phyloP scores from a whole-genome alignment of 192 early-diverging fungal genomes.

The Diversispora epigaea region DNA sequence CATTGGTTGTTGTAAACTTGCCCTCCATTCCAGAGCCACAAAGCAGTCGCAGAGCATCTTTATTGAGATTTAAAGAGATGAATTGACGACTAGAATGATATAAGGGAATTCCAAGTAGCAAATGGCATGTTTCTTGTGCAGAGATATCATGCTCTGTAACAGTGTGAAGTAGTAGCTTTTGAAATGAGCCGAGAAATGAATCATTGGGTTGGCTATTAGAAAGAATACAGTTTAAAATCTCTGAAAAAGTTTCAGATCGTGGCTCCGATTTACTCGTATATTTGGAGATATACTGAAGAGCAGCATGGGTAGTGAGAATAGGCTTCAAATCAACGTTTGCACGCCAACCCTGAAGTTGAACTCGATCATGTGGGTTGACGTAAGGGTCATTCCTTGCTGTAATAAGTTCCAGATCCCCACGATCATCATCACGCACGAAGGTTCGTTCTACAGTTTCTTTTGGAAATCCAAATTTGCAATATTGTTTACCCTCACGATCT shows the following conservation, averaged over 20 bases:
- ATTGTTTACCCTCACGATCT: neutral
- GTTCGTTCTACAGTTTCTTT: neutral
- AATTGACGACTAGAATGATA: slow-evolving; percentile 5
- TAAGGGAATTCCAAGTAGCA: neutral
- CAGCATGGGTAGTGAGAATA: neutral
- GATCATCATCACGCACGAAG: neutral
- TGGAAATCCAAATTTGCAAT: neutral
- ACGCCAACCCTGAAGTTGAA: slow-evolving; percentile 6
- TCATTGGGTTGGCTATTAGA: neutral
- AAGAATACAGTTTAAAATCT: neutral
- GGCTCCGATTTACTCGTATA: no score
- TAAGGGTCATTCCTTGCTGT: slow-evolving; percentile 11
- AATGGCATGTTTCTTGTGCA: slow-evolving; percentile 7
- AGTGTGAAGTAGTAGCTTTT: slow-evolving; percentile 1
- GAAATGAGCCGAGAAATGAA: neutral
- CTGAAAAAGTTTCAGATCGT: neutral
- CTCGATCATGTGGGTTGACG: no score
- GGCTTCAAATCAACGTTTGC: slow-evolving; percentile 21
- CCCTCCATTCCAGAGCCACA: neutral
- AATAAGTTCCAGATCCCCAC: neutral
- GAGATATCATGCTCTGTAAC: slow-evolving; percentile 2
- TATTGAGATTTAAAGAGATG: slow-evolving; percentile 6
- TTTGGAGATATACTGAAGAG: slow-evolving; percentile 14
- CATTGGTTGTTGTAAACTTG: no score
- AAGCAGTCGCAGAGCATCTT: neutral